Base-by-base conservation (phyloP, 1,284 basidiomycete genomes). In the Trichosporon coremiiforme region DNA sequence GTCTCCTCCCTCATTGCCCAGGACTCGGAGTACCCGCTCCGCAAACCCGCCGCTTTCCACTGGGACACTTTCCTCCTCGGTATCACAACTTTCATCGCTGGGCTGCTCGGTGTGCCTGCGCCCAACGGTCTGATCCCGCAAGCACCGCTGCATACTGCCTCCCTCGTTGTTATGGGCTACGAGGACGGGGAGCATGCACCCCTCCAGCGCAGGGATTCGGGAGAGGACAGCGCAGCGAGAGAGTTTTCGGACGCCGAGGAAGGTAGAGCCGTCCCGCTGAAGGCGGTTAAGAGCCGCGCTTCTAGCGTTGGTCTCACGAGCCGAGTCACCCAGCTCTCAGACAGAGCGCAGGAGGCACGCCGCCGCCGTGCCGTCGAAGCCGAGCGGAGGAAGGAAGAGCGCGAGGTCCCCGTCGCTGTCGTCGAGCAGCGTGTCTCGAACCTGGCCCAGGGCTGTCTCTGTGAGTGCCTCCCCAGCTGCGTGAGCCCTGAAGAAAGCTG, bases 61-160 rank as follows among this genome's bases (percentile, higher is more conserved):
- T 95, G 85, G 90, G 90, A 91, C 77, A 85, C 90, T 75, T 83
- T 92, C 73, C 80, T 93, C 4, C 88, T 99, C 15, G 96, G 95
- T 3, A 86, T 96, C 72, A 95, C 93, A 0, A 98, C 95, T 0
- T 92, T 98, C 76, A 88, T 98, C 64, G 90, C 95, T 4, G 95
- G 94, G 0, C 85, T 98, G 20, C 86, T 99, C 2, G 95, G 95
- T 17, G 80, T 97, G 3, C 95, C 95, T 0, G 95, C 95, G 0
- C 95, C 95, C 0, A 98, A 98, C 77, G 95, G 82, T 3, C 87
- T 96, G 25, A 97, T 99, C 64, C 95, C 95, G 0, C 96, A 98
- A 83, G 95, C 96, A 0, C 96, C 95, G 0, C 92, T 97, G 29
- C 95, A 98, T 77, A 98, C 95, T 0, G 88, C 89, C 13, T 91